Base-by-base conservation (phyloP, 2,329 filamentous ascomycete species). In the Akanthomyces lecanii region DNA sequence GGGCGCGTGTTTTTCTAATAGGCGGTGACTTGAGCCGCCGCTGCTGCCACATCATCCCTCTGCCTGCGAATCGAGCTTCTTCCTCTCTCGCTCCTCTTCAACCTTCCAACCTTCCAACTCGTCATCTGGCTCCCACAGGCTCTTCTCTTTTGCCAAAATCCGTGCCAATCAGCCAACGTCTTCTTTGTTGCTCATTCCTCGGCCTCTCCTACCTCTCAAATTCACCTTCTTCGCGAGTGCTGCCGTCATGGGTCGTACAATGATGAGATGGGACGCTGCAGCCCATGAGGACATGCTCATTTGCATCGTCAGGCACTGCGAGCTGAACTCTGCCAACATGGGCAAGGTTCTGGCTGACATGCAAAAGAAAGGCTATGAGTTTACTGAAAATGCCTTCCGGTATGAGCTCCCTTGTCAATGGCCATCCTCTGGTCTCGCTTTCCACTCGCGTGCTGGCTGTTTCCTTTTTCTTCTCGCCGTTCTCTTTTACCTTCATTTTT, bases 221-320 rank as follows among this genome's bases (percentile, higher is more conserved):
- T 33, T 38, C 7, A 25, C 21, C 21, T 28, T 38, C 8, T 14
- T 28, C 18, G 30, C 44, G 12, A 58, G 14, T 14, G 5, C 44
- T 8, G 16, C 14, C 33, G 33, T n/a, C 44, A 59, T 59, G 56
- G 21, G 25, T 8, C 68, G 71, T 62, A 64, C 68, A 18, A 21
- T 25, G 48, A 76, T 75, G 66, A 73, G 70, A 40, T 83, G 80
- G 80, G 75, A 75, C 33, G 68, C 73, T 5, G 70, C 72, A 10
- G 73, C 76, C 21, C 79, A 82, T 52, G 71, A 78, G 63, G 78
- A 79, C 47, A 76, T 83, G 48, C 72, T 83, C 42, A 62, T 77
- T 7, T 75, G 74, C 33, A 63, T 82, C 28, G 69, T 78, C n/a
- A 71, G 74, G 30, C 69, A 75, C 7, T 66, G 77, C 61, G 75